Percentiles rank a stretch among this genome's conserved stretches.
phyloP scores from a whole-genome alignment of 2,329 filamentous ascomycete genomes.

The Aphanocladium album region DNA sequence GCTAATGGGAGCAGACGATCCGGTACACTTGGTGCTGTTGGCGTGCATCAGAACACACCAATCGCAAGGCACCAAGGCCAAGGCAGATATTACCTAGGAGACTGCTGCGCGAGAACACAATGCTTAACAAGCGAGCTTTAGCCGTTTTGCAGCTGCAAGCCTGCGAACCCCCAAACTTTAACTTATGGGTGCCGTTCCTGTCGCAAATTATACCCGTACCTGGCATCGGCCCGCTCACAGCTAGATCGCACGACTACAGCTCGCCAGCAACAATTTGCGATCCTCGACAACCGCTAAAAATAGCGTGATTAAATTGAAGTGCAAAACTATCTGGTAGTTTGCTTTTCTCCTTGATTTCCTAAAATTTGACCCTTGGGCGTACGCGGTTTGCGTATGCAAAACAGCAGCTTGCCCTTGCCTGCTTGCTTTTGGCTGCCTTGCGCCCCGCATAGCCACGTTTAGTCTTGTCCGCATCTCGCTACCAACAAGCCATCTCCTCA shows the following conservation, averaged over 20 bases:
- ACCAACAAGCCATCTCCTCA: neutral
- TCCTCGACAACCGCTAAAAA: too few relatives aligned
- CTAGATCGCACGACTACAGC: neutral
- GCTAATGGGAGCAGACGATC: too few relatives aligned
- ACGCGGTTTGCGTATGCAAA: neutral
- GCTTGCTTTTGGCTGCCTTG: conserved; percentile 10
- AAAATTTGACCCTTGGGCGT: neutral
- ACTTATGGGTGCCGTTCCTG: neutral
- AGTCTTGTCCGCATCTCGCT: neutral
- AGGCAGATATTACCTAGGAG: too few relatives aligned
- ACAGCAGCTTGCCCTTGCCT: neutral
- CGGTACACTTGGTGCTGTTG: too few relatives aligned
- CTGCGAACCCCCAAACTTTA: neutral
- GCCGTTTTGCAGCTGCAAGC: neutral
- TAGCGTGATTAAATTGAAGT: too few relatives aligned
- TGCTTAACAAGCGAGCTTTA: neutral
- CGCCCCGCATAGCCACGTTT: conserved; percentile 3
- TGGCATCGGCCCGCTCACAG: neutral
- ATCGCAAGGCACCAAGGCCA: too few relatives aligned
- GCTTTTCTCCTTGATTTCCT: too few relatives aligned
- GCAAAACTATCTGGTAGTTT: too few relatives aligned
- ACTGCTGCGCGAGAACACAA: too few relatives aligned
- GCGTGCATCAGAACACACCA: too few relatives aligned
- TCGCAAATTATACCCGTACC: neutral
- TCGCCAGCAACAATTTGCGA: neutral